Conservation (phyloP, 371 early-diverging fungal species). For the Chytridium lagenaria region DNA sequence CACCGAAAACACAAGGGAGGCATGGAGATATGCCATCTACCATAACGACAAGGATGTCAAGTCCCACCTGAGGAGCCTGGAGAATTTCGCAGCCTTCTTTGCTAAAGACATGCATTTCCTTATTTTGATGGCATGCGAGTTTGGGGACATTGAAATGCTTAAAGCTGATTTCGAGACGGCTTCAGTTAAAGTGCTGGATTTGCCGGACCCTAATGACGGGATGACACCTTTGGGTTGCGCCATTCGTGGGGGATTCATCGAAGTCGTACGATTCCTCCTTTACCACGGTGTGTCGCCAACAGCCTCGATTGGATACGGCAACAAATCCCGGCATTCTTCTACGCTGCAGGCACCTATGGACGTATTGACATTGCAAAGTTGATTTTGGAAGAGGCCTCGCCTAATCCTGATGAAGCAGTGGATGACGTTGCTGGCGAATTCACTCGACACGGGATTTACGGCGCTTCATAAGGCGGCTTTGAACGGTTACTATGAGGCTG, state of each 20-base stretch:
- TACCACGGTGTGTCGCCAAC: background rate
- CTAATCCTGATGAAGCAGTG: background rate
- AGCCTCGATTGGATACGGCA: background rate
- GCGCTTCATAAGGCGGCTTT: slow-evolving; percentile 7
- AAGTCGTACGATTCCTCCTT: background rate
- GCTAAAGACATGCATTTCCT: background rate
- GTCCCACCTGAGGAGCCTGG: background rate
- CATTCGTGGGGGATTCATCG: background rate
- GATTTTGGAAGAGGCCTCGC: too few species aligned
- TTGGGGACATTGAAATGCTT: background rate
- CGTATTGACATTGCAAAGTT: background rate
- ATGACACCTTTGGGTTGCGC: background rate
- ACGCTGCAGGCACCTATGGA: background rate
- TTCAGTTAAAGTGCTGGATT: background rate
- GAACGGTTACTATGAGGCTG: background rate
- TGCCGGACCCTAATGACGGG: background rate
- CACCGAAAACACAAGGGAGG: too few species aligned
- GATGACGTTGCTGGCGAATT: background rate
- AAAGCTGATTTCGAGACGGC: background rate
- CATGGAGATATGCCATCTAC: background rate
- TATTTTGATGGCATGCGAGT: background rate
- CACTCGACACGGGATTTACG: background rate
- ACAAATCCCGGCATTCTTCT: background rate
- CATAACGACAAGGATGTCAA: background rate
- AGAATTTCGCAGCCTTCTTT: background rate